Evolutionary conservation across 1,284 basidiomycete genomes (phyloP).

Genomic region (Ustanciosporium gigantosporum): DNA sequence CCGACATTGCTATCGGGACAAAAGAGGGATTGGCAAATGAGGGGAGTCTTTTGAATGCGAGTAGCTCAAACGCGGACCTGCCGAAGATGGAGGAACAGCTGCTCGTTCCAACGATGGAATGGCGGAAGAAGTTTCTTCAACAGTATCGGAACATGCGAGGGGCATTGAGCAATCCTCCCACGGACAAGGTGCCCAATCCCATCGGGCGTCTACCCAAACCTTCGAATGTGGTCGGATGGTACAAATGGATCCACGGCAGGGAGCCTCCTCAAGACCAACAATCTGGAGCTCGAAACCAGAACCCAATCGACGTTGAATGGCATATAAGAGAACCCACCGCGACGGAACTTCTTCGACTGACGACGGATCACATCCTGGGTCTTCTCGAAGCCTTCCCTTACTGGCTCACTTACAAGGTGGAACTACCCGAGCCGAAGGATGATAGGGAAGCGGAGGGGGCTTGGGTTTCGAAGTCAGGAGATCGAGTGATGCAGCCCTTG

Average conservation of each 20-base stretch:
- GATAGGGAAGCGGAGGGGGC: background rate
- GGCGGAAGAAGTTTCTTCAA: slow-evolving; percentile 16
- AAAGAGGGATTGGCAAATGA: background rate
- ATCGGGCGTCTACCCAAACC: slow-evolving; percentile 26
- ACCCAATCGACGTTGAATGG: slow-evolving; percentile 9
- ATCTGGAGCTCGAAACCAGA: slow-evolving; percentile 1
- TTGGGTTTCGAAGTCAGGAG: background rate
- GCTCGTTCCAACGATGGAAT: slow-evolving; percentile 27
- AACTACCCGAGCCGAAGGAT: slow-evolving; percentile 6
- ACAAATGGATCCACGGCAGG: slow-evolving; percentile 36
- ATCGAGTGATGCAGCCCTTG: slow-evolving; percentile 66
- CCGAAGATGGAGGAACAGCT: no score
- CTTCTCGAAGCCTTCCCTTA: slow-evolving; percentile 31
- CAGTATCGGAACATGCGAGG: slow-evolving; percentile 31
- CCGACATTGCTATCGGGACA: background rate
- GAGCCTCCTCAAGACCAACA: slow-evolving; percentile 7
- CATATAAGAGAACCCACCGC: slow-evolving; percentile 15
- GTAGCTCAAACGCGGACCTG: no score
- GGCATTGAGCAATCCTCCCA: slow-evolving; percentile 28
- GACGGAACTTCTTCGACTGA: slow-evolving; percentile 11
- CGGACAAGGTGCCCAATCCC: slow-evolving; percentile 12
- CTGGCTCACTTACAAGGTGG: slow-evolving; percentile 26
- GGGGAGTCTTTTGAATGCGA: no score
- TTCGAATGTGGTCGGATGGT: slow-evolving; percentile 25
- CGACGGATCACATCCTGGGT: slow-evolving; percentile 31